Percentiles rank a stretch among this genome's conserved stretches.
phyloP scores from a whole-genome alignment of 2,329 filamentous ascomycete species.

The Penicillium sp. region DNA sequence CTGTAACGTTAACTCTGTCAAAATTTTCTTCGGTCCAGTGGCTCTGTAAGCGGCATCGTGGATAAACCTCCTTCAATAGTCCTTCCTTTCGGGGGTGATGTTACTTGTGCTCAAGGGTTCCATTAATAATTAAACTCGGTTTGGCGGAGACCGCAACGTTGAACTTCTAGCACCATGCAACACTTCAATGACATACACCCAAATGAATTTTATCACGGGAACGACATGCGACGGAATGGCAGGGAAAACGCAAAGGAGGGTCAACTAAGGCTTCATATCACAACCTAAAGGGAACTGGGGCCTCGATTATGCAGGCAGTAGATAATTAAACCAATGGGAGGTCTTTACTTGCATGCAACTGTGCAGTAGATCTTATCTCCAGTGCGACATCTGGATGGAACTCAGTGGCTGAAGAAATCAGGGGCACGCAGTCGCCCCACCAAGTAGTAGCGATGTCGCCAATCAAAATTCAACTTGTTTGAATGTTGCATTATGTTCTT shows the following conservation, averaged over 20 bases:
- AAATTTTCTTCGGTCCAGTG: too few species aligned
- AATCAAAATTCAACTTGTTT: not conserved
- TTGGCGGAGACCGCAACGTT: not conserved
- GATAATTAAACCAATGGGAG: not conserved
- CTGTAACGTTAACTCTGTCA: not conserved
- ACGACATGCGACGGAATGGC: not conserved
- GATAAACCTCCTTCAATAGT: too few species aligned
- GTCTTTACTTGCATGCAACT: not conserved
- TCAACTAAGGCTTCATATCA: not conserved
- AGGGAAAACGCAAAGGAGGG: not conserved
- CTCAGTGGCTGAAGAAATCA: not conserved
- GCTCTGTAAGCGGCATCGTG: too few species aligned
- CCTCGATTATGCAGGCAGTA: not conserved
- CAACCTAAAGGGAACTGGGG: not conserved
- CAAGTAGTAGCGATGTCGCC: not conserved
- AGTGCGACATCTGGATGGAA: not conserved
- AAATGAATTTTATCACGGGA: not conserved
- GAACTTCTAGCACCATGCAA: not conserved
- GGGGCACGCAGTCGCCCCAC: not conserved
- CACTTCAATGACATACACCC: not conserved
- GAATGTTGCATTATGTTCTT: not conserved
- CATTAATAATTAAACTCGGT: not conserved
- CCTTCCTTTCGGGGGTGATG: not conserved
- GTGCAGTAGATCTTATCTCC: not conserved
- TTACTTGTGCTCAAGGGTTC: not conserved